phyloP scores from a whole-genome alignment of 768 basidiomycete genomes.

The Jaapia argillacea region DNA sequence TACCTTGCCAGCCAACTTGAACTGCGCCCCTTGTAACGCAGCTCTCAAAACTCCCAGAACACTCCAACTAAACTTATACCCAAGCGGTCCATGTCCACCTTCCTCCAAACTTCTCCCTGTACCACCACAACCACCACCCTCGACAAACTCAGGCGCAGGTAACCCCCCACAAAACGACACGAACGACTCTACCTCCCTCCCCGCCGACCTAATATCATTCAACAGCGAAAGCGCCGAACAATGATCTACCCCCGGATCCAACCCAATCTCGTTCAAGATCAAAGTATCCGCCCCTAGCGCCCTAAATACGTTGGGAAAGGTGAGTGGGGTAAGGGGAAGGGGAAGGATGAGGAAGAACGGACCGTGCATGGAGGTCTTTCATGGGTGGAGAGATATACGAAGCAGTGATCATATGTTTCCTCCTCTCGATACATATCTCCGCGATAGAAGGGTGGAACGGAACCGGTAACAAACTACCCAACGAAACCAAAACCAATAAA shows the following conservation, averaged over 20 bases:
- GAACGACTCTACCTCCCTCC: constrained; percentile 59
- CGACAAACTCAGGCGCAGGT: constrained; percentile 60
- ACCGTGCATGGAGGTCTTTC: constrained; percentile 54
- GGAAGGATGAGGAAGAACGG: constrained; percentile 10
- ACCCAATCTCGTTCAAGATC: constrained; percentile 81
- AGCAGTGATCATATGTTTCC: constrained; percentile 80
- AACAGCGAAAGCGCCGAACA: constrained; percentile 75
- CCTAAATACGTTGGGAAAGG: constrained; percentile 21
- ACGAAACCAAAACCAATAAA: background rate
- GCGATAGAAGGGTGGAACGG: constrained; percentile 65
- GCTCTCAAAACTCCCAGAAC: constrained; percentile 81
- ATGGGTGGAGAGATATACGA: constrained; percentile 83
- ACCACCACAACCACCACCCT: no score
- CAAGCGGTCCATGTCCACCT: constrained; percentile 73
- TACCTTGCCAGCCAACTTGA: constrained; percentile 48
- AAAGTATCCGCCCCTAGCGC: constrained; percentile 56
- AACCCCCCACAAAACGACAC: constrained; percentile 90
- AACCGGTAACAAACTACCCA: constrained; percentile 66
- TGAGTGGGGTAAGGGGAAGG: background rate
- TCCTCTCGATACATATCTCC: constrained; percentile 54
- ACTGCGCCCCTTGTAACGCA: constrained; percentile 63
- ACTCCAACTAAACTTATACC: constrained; percentile 95
- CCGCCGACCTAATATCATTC: constrained; percentile 34
- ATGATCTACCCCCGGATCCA: constrained; percentile 88
- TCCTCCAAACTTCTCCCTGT: constrained; percentile 74